These are phyloP conservation scores for Phytomonas francai DNA, from an alignment of 208 protist genomes.

Conservation along the genomic window DNA sequence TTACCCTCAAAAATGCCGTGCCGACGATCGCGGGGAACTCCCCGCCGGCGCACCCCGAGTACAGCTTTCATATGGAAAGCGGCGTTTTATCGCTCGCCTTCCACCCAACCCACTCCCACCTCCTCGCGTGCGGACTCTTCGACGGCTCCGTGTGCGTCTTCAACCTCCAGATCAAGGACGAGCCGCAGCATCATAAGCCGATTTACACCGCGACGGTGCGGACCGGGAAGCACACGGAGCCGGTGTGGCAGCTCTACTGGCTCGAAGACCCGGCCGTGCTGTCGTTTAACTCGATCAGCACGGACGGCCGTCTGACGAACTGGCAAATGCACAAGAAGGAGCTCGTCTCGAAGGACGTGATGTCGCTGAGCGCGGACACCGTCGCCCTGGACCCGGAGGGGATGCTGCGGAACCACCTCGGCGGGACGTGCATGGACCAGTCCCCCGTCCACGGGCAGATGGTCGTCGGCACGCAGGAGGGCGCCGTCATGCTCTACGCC, in stretches of 20 bases:
- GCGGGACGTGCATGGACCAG: constrained; percentile 95
- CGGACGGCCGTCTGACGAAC: constrained; percentile 92
- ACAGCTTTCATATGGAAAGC: constrained; percentile 82
- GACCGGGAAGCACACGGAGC: constrained; percentile 95
- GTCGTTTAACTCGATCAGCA: constrained; percentile 94
- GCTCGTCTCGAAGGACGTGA: constrained; percentile 91
- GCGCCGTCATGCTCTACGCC: constrained; percentile 92
- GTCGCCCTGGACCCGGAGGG: constrained; percentile 76
- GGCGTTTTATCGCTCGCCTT: constrained; percentile 96
- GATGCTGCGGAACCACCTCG: constrained; percentile 80
- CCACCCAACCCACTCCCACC: constrained; percentile 81
- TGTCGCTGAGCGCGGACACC: constrained; percentile 72
- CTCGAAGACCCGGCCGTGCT: constrained; percentile 48
- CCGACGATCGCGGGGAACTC: constrained; percentile 40
- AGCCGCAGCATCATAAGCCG: constrained; percentile 58
- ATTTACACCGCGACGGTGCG: constrained; percentile 89
- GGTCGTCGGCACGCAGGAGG: constrained; percentile 96
- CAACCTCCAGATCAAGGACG: constrained; percentile 74
- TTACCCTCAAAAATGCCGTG: constrained; percentile 96
- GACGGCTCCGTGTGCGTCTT: constrained; percentile 94
- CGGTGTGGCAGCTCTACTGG: constrained; percentile 94
- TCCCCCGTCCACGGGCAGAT: constrained; percentile 80
- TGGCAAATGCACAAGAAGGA: constrained; percentile 95
- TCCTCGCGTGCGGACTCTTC: constrained; percentile 94
- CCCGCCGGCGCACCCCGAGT: constrained; percentile 84